Percentiles rank a stretch among this genome's conserved stretches.
Conservation (phyloP, 2,329 filamentous ascomycete species). For the Chrysoporthe austroafricana region DNA sequence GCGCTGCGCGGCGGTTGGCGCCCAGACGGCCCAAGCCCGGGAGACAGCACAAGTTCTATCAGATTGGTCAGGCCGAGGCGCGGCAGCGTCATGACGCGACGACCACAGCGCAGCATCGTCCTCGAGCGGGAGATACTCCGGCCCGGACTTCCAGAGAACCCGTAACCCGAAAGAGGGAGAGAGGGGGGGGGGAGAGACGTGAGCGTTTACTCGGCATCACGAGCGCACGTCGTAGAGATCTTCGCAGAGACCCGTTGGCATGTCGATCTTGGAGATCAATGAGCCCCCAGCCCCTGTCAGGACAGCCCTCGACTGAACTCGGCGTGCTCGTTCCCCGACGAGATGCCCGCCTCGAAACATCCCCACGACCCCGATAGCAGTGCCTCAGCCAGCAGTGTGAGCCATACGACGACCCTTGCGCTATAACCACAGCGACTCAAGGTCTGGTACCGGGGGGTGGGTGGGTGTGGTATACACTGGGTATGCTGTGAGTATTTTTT, state of each 20-base stretch:
- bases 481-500: no score
- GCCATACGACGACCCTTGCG: no score
- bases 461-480: not conserved
- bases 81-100: not conserved
- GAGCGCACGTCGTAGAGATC: not conserved
- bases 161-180: not conserved
- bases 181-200: no score
- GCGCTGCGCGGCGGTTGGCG: no score
- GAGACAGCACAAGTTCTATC: no score
- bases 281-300: not conserved
- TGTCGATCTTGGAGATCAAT: not conserved
- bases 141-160: not conserved
- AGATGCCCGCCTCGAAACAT: no score
- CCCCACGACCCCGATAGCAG: no score
- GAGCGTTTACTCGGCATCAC: not conserved
- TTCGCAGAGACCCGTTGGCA: not conserved
- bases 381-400: no score
- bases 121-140: not conserved
- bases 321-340: no score
- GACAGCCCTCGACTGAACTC: not conserved
- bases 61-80: no score
- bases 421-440: not conserved
- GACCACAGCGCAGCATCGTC: not conserved
- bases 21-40: no score
- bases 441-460: not conserved